A percentile compares a stretch with the other conserved stretches of the same genome.
These are phyloP conservation scores for Lathyrus aphaca DNA, from an alignment of 306 rosid species.

Conservation along the genomic window DNA sequence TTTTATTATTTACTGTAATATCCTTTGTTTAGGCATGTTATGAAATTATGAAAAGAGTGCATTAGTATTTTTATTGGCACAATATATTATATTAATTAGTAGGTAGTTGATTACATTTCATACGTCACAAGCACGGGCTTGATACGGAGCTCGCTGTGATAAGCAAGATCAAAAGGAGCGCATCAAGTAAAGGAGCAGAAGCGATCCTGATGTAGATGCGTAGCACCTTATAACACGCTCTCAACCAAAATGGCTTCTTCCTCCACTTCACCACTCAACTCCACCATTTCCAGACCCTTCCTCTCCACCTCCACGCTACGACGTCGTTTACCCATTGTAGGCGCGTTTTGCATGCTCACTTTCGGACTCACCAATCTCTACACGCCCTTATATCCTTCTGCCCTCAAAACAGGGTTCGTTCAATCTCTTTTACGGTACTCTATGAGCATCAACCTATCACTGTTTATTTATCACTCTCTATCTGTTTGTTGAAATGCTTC, in stretches of 20 bases:
- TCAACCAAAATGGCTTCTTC: constrained; percentile 52
- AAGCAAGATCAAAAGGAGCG: not conserved
- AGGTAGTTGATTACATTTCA: not conserved
- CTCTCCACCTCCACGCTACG: constrained; percentile 49
- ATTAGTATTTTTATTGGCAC: no score
- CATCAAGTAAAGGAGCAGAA: constrained; percentile 41
- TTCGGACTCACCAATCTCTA: constrained; percentile 68
- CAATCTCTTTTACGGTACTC: constrained; percentile 62
- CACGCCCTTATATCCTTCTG: constrained; percentile 40
- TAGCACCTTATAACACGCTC: constrained; percentile 9
- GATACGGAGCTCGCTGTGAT: constrained; percentile 14
- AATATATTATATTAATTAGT: no score
- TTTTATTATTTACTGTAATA: no score
- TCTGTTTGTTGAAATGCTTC: not conserved
- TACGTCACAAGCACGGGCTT: constrained; percentile 9
- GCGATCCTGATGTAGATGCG: constrained; percentile 28
- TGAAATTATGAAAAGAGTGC: no score
- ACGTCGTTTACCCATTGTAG: constrained; percentile 79
- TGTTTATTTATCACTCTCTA: not conserved
- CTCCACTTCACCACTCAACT: constrained; percentile 43
- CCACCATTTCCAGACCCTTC: constrained; percentile 34
- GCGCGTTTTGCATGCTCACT: constrained; percentile 76
- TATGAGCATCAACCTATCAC: not conserved
- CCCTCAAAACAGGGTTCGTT: constrained; percentile 59
- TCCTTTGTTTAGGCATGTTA: no score